phyloP scores from a whole-genome alignment of 352 stramenopile species.

The Globisporangium echinulatum region DNA sequence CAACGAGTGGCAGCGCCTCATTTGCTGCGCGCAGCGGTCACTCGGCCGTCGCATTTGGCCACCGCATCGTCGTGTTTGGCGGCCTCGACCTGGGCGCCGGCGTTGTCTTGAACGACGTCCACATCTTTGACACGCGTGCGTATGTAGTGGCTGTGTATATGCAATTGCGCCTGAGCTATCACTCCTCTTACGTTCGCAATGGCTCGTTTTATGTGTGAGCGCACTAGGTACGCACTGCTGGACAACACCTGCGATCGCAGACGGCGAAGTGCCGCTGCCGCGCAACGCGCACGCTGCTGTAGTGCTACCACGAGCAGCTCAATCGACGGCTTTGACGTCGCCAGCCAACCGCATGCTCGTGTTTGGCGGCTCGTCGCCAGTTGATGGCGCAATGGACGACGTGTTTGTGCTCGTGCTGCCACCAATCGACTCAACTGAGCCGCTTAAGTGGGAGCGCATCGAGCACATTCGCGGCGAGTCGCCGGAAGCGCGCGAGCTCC shows the following conservation, averaged over 20 bases:
- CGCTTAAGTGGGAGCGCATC: slow-evolving; percentile 28
- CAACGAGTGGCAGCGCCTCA: slow-evolving; percentile 6
- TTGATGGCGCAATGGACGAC: slow-evolving; percentile 44
- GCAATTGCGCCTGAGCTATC: neutral
- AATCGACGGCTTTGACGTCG: neutral
- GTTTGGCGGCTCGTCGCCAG: slow-evolving; percentile 54
- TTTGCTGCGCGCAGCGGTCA: slow-evolving; percentile 58
- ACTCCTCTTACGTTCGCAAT: neutral
- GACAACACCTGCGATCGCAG: slow-evolving; percentile 16
- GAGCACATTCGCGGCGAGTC: slow-evolving; percentile 15
- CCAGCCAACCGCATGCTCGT: slow-evolving; percentile 32
- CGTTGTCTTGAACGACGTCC: slow-evolving; percentile 51
- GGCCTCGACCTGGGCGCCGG: slow-evolving; percentile 36
- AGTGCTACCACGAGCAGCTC: slow-evolving; percentile 12
- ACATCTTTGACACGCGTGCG: slow-evolving; percentile 40
- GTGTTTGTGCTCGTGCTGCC: slow-evolving; percentile 44
- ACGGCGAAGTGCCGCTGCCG: slow-evolving; percentile 32
- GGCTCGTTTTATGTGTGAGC: too few relatives aligned
- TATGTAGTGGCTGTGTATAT: neutral
- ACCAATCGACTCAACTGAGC: neutral
- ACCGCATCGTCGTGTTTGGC: slow-evolving; percentile 48
- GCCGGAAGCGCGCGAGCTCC: slow-evolving; percentile 42
- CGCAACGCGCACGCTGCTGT: slow-evolving; percentile 58
- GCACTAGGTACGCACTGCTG: slow-evolving; percentile 19
- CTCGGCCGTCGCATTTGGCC: slow-evolving; percentile 39